Evolutionary conservation across 2,329 filamentous ascomycete species (phyloP).

Genomic region (Fusarium chaquense): DNA sequence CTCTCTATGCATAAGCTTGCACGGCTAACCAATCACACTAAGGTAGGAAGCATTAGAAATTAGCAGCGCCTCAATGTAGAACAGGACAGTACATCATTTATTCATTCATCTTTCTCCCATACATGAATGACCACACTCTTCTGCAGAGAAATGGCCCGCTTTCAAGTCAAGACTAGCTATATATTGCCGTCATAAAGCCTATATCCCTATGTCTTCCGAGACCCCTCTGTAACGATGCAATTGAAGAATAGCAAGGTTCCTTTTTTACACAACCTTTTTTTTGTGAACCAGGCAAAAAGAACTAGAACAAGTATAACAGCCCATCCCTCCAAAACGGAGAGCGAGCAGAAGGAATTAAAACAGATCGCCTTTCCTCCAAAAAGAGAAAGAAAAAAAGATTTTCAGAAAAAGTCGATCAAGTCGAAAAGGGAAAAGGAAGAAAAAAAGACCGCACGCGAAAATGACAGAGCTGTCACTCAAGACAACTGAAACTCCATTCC

Average conservation of each 20-base stretch:
- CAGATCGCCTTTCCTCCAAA: slow-evolving; percentile 5
- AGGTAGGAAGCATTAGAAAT: background rate
- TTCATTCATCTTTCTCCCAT: slow-evolving; percentile 44
- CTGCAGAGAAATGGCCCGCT: slow-evolving; percentile 14
- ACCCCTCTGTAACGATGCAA: slow-evolving; percentile 11
- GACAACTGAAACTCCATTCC: slow-evolving; percentile 47
- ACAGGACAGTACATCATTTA: slow-evolving; percentile 47
- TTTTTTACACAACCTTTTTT: slow-evolving; percentile 41
- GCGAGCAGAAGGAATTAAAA: slow-evolving; percentile 8
- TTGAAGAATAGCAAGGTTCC: slow-evolving; percentile 30
- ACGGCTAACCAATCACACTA: background rate
- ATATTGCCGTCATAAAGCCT: background rate
- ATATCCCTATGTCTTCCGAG: slow-evolving; percentile 9
- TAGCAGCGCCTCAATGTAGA: background rate
- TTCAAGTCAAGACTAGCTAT: slow-evolving; percentile 34
- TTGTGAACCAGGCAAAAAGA: slow-evolving; percentile 37
- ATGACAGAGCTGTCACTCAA: slow-evolving; percentile 28
- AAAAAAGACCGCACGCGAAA: slow-evolving; percentile 29
- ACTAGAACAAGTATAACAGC: slow-evolving; percentile 32
- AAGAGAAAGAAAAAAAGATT: slow-evolving; percentile 12
- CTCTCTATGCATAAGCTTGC: background rate
- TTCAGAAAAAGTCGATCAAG: slow-evolving; percentile 21
- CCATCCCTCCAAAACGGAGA: slow-evolving; percentile 22
- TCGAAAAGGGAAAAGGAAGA: slow-evolving; percentile 34
- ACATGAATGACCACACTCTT: slow-evolving; percentile 26